Base-by-base conservation (phyloP, 805 yeast genomes). In the Candida schatavii region DNA sequence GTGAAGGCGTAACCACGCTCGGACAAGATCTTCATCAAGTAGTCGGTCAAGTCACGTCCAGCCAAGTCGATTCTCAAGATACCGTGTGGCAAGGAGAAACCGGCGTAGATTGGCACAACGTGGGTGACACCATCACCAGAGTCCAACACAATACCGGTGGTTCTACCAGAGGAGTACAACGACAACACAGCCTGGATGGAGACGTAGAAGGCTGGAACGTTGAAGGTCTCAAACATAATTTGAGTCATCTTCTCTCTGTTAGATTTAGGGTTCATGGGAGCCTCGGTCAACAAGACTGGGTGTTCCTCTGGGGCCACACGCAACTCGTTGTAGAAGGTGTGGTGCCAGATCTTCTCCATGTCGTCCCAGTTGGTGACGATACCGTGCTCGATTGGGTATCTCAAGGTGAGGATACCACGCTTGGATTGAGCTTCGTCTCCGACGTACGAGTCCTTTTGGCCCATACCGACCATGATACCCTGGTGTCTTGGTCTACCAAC, bases 401-500 rank as follows among this genome's bases (percentile, higher is more conserved):
- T 87, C 71, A 93, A 80, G 64, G 97, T 88, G 69, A 93, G 85
- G 71, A 93, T 90, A 90, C 99, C 99, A 87, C 99, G 89, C 86
- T 93, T 93, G 62, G 97, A 89, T 80, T 93, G 99, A 52, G 98
- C 99, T 79, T 93, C 98, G 71, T 93, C 98, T 69, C 99, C 99
- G 67, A 93, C 98, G 66, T 93, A 93, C 46, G 97, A 91, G 78
- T 93, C 99, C 80, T 93, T 93, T 80, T 93, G 98, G 72, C 97
- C 97, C 97, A 93, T 89, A 75, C 99, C 99, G 61, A 91, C 98
- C 97, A 90, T 90, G 81, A 89, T 90, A 84, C 98, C 98, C 75
- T 93, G 98, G 74, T 93, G 99, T 83, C 96, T 90, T 80, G 99
- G 98, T 80, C 99, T 93, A 78, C 99, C 99, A 55, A 91, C 99